Base-by-base conservation (phyloP, 768 basidiomycete genomes). In the Suillus spraguei region DNA sequence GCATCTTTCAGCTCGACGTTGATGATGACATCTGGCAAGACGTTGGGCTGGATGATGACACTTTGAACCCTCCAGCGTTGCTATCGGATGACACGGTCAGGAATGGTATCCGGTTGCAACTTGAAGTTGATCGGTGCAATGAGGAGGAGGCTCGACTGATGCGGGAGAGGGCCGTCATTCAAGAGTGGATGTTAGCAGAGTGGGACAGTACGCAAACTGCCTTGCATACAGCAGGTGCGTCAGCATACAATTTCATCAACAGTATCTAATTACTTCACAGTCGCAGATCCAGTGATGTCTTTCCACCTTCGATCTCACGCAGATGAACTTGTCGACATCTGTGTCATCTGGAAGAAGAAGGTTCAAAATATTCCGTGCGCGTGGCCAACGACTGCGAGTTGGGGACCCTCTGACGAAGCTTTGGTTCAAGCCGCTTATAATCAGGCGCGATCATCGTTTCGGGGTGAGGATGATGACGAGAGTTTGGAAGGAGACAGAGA, bases 211-310 rank as follows among this genome's bases (percentile, higher is more conserved):
- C 36, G 1, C 36, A 38, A 38, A 38, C 36, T 38, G 36, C 36
- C 11, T 38, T 38, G 36, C 0, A 38, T 38, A 38, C 0, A 38
- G 11, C 11, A 38, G 36, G 39, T 41, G 16, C 39, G 16, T 41
- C 39, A 41, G 39, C 1, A 14, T 41, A 4, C 39, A 41, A 38
- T 41, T 0, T 41, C 1, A 16, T 41, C 0, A 41, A 41, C 16
- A 41, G 39, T 41, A 41, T 41, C 39, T 41, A 41, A 41, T 41
- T 41, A 41, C 5, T 41, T 41, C 39, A 41, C 39, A 41, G 39
- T 41, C 13, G 5, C 46, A 47, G 46, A 47, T 47, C n/a, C 46
- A 47, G 46, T 47, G n/a, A 47, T 47, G 46, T 47, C n/a, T 47
- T 47, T 47, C 46, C 46, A 47, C 46, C 46, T 47, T 47, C 2